These are phyloP conservation scores for Euphorbia celastroides DNA, from an alignment of 441 rosid species.

Conservation along the genomic window DNA sequence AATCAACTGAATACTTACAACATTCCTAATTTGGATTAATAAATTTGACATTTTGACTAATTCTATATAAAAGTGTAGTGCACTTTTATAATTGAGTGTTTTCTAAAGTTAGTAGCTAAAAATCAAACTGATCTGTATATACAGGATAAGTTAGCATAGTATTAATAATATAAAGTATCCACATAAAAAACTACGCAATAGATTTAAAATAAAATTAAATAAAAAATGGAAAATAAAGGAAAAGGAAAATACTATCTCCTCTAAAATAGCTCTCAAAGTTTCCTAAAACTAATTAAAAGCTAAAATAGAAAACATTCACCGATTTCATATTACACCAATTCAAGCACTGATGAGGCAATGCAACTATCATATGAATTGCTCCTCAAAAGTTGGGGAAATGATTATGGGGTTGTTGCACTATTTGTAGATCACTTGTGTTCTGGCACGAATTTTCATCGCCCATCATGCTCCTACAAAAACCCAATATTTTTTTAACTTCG, in stretches of 20 bases:
- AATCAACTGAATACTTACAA: too few relatives aligned
- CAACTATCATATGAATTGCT: not conserved
- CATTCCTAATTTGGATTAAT: too few relatives aligned
- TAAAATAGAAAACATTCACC: not conserved
- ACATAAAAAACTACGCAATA: not conserved
- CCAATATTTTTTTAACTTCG: too few relatives aligned
- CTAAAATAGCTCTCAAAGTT: constrained; percentile 22
- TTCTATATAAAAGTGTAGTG: too few relatives aligned
- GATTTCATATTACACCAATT: not conserved
- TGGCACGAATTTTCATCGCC: constrained; percentile 80
- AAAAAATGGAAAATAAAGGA: not conserved
- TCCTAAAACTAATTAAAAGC: constrained; percentile 7
- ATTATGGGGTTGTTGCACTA: constrained; percentile 63
- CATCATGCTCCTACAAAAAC: constrained; percentile 29
- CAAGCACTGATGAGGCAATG: constrained; percentile 3
- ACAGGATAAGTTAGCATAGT: constrained; percentile 23
- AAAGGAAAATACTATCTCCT: constrained; percentile 25
- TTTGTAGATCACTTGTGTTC: constrained; percentile 63
- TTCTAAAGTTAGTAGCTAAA: not conserved
- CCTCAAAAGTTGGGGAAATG: constrained; percentile 69
- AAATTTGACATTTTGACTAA: too few relatives aligned
- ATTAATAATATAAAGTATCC: not conserved
- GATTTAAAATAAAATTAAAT: not conserved
- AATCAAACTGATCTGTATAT: constrained; percentile 32
- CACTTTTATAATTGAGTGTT: too few relatives aligned